Conservation (phyloP, 768 basidiomycete genomes). For the Lactarius sp. region DNA sequence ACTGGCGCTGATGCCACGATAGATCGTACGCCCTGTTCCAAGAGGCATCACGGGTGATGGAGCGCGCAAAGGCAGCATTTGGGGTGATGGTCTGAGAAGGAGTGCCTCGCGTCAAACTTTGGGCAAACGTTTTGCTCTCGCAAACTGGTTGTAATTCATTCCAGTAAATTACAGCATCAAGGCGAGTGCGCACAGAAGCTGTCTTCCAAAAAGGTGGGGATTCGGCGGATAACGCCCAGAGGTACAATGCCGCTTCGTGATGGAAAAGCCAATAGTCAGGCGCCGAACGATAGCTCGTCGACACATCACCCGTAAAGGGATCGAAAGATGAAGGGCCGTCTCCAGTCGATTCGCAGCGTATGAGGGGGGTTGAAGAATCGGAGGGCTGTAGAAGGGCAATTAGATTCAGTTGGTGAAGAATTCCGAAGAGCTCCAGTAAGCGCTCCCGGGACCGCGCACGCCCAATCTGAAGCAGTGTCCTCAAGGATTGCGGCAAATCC, state of each 20-base stretch:
- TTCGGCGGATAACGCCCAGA: conserved; percentile 52
- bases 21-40: conserved; percentile 62
- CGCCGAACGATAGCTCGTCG: conserved; percentile 40
- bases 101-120: conserved; percentile 20
- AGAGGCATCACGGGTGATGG: conserved; percentile 52
- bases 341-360: conserved; percentile 42
- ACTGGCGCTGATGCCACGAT: conserved; percentile 64
- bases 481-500: conserved; percentile 49
- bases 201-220: conserved; percentile 53
- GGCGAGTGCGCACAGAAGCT: conserved; percentile 37
- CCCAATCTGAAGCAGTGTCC: conserved; percentile 51
- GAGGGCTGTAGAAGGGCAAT: conserved; percentile 53
- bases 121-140: conserved; percentile 34
- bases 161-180: conserved; percentile 53
- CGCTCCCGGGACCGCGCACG: conserved; percentile 54
- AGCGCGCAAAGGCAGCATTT: conserved; percentile 37
- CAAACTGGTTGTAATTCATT: conserved; percentile 46
- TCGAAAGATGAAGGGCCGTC: conserved; percentile 47
- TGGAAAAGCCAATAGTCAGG: conserved; percentile 65
- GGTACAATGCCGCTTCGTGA: conserved; percentile 48
- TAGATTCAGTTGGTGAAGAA: conserved; percentile 54
- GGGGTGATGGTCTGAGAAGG: conserved; percentile 30
- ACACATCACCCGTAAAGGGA: conserved; percentile 42
- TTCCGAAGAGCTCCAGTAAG: conserved; percentile 56
- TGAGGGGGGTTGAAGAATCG: conserved; percentile 37